A percentile compares a stretch with the other conserved stretches of the same genome.
phyloP scores from a whole-genome alignment of 192 early-diverging fungal species.

The Coemansia sp. region DNA sequence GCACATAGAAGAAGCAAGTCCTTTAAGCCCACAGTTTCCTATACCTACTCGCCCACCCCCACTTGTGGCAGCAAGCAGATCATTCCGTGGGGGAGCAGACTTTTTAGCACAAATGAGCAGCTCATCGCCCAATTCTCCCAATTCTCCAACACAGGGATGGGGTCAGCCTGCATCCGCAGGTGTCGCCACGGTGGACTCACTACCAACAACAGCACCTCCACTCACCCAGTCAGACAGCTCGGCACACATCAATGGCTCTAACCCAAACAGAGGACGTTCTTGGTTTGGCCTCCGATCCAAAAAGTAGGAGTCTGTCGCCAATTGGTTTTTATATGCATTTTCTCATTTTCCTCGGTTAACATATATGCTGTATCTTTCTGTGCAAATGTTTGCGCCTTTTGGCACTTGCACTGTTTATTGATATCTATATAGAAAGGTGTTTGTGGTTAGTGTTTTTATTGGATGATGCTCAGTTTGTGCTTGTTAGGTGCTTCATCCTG shows the following conservation, averaged over 20 bases:
- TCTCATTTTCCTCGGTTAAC: neutral
- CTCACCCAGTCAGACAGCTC: neutral
- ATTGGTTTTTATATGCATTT: neutral
- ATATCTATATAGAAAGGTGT: too few relatives aligned
- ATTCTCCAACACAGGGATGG: neutral
- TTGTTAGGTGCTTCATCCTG: too few relatives aligned
- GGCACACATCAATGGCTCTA: neutral
- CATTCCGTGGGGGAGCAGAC: conserved; percentile 19
- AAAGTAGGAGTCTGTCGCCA: conserved; percentile 6
- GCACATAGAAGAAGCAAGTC: neutral
- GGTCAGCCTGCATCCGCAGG: neutral
- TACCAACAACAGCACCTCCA: neutral
- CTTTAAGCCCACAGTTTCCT: conserved; percentile 10
- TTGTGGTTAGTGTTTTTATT: too few relatives aligned
- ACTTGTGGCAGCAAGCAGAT: conserved; percentile 37
- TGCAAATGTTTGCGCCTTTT: neutral
- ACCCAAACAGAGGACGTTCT: conserved; percentile 26
- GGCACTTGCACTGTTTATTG: too few relatives aligned
- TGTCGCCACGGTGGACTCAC: neutral
- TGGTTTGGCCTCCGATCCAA: conserved; percentile 49
- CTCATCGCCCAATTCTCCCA: neutral
- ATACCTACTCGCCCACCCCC: conserved; percentile 46
- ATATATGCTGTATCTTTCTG: neutral
- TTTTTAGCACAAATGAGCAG: conserved; percentile 1
- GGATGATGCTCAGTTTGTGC: too few relatives aligned